Conservation (phyloP, 78 protist species). For the Mastigamoeba balamuthi region DNA sequence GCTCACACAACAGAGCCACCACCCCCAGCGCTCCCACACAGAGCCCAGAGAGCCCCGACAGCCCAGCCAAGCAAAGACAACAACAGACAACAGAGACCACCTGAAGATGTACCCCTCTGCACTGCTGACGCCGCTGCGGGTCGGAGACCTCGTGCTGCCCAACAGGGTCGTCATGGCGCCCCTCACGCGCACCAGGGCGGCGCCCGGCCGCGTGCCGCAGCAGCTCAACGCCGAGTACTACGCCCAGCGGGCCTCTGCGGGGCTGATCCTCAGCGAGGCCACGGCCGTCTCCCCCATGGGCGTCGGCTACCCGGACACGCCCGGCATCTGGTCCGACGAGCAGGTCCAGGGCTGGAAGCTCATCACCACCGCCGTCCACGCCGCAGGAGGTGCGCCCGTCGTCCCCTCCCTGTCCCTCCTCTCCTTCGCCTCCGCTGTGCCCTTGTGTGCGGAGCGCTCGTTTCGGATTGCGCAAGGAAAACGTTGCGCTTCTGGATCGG, state of each 20-base stretch:
- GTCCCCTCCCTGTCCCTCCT: too few relatives aligned
- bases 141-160: background rate
- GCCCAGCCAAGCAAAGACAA: too few relatives aligned
- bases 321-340: slow-evolving; percentile 1
- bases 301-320: background rate
- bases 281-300: background rate
- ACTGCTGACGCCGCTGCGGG: background rate
- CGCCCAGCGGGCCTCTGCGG: background rate
- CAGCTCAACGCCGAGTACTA: background rate
- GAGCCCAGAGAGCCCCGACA: too few relatives aligned
- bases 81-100: too few relatives aligned
- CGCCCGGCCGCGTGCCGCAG: background rate
- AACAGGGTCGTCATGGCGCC: slow-evolving; percentile 28
- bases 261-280: slow-evolving; percentile 4
- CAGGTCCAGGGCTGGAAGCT: slow-evolving; percentile 2
- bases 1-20: too few relatives aligned
- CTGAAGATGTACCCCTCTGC: too few relatives aligned
- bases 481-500: too few relatives aligned
- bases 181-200: slow-evolving; percentile 14
- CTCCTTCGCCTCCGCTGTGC: too few relatives aligned
- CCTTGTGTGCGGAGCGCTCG: too few relatives aligned
- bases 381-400: slow-evolving; percentile 1
- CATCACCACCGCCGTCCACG: slow-evolving; percentile 18
- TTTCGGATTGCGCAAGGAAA: too few relatives aligned
- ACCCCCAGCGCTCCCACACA: too few relatives aligned